Evolutionary conservation across 495 filamentous ascomycete species (phyloP).

Genomic region (Talaromyces liani): DNA sequence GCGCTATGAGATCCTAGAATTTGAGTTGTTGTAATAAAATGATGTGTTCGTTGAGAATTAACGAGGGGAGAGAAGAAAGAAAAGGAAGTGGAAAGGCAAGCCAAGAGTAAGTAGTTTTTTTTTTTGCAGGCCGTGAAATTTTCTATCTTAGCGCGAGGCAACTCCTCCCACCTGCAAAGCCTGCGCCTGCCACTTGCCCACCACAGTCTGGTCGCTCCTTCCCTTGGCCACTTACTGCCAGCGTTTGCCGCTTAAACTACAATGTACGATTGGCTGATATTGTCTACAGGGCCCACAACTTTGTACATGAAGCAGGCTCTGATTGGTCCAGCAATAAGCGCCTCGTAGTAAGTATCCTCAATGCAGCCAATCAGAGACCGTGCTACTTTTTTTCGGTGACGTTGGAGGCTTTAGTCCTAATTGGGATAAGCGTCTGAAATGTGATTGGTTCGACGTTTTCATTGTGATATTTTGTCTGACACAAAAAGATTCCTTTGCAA

Average conservation of each 20-base stretch:
- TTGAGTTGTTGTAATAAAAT: slow-evolving; percentile 10
- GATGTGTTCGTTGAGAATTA: slow-evolving; percentile 20
- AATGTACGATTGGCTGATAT: background rate
- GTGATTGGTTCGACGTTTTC: background rate
- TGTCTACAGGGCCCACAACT: background rate
- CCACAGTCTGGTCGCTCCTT: slow-evolving; percentile 9
- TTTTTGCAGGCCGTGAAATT: slow-evolving; percentile 21
- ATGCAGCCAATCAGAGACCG: background rate
- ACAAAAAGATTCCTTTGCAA: background rate
- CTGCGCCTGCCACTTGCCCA: slow-evolving; percentile 15
- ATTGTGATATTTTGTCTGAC: slow-evolving; percentile 1
- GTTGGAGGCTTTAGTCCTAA: background rate
- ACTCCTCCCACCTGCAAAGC: slow-evolving; percentile 9
- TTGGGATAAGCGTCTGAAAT: background rate
- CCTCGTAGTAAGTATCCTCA: background rate
- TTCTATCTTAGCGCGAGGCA: slow-evolving; percentile 20
- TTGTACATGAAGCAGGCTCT: background rate
- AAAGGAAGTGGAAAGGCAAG: slow-evolving; percentile 24
- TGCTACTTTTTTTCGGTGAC: background rate
- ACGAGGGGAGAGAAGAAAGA: slow-evolving; percentile 33
- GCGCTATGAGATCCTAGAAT: slow-evolving; percentile 16
- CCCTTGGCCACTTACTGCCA: background rate
- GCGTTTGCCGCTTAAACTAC: background rate
- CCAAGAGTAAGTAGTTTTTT: slow-evolving; percentile 26
- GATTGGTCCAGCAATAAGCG: background rate